A percentile compares a stretch with the other conserved stretches of the same genome.
These are phyloP conservation scores for Suillus subluteus DNA, from an alignment of 768 basidiomycete species.

Conservation along the genomic window DNA sequence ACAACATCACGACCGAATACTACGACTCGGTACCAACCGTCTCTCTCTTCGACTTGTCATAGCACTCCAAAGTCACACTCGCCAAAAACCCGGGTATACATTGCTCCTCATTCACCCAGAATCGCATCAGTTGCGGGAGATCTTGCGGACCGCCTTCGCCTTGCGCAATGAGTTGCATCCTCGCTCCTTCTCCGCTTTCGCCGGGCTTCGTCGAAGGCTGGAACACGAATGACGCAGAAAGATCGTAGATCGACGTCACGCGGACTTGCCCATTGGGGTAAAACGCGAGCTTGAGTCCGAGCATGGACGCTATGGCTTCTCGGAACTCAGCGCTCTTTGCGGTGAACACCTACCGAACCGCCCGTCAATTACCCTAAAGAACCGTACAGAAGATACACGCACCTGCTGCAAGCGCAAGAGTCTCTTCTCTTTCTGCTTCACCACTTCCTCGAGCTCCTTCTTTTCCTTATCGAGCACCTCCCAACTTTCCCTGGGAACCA, in stretches of 20 bases:
- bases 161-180: slow-evolving; percentile 75
- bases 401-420: slow-evolving; percentile 82
- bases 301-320: slow-evolving; percentile 85
- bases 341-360: slow-evolving; percentile 63
- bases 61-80: slow-evolving; percentile 86
- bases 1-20: not conserved
- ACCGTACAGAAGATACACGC: slow-evolving; percentile 5
- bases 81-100: slow-evolving; percentile 91
- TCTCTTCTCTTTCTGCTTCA: slow-evolving; percentile 83
- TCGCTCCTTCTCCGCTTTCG: slow-evolving; percentile 43
- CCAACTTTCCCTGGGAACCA: slow-evolving; percentile 82
- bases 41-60: slow-evolving; percentile 69
- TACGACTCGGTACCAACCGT: slow-evolving; percentile 6
- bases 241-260: slow-evolving; percentile 89
- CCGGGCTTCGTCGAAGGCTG: slow-evolving; percentile 53
- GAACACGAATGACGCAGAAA: slow-evolving; percentile 86
- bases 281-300: slow-evolving; percentile 91
- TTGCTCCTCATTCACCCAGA: slow-evolving; percentile 86
- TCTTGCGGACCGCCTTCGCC: slow-evolving; percentile 79
- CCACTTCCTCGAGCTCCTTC: slow-evolving; percentile 59
- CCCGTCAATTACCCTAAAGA: slow-evolving; percentile 5
- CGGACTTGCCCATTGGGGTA: slow-evolving; percentile 89
- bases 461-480: slow-evolving; percentile 74
- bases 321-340: slow-evolving; percentile 90
- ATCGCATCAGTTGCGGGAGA: slow-evolving; percentile 72